Evolutionary conservation across 805 yeast species (phyloP), one percentile per base, ranked within the genome.

Genomic region (Pichia phayaonensis): DNA sequence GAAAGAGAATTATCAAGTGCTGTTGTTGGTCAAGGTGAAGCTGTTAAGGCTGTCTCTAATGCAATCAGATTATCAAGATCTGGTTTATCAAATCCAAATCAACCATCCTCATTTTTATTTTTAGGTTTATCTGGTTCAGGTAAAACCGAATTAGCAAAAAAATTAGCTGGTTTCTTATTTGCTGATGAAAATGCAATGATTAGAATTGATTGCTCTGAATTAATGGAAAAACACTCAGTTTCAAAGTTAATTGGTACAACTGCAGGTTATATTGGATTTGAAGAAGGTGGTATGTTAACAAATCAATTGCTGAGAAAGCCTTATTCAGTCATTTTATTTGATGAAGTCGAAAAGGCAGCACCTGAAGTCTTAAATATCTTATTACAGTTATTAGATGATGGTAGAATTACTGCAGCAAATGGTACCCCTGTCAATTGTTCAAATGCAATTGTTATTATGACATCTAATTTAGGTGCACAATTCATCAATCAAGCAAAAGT

Each of bases 311-410:
- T 88, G 54, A 80, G 97, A 63, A 84, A 85, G 54, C 99, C 99
- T 50, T 94, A 94, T 71, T 88, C 97, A 7, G 99, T 94, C n/a
- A 77, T 94, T 40, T 75, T 94, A 54, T 94, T 94, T 63, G 99
- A 94, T 70, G 99, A 94, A 72, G 96, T 94, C 50, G 99, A 94
- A 66, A 94, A 94, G 70, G 99, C 99, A 18, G 96, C 96, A 8
- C 99, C 99, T 1, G 98, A 92, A 66, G 99, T 94, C 2, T 74
- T 92, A 64, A 94, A 97, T 10, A 85, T 94, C 21, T 74, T 94
- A 61, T 75, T 94, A 59, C 99, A 94, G 69, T 80, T 94, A 72
- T 74, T 94, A 54, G 99, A 94, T 63, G 99, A 94, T 69, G 99
- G 99, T 64, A 83, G 97, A 69, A 83, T 94, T 55, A 89, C 97